Evolutionary conservation across 768 basidiomycete species (phyloP).

Genomic region (Hygrocybe coccinea): DNA sequence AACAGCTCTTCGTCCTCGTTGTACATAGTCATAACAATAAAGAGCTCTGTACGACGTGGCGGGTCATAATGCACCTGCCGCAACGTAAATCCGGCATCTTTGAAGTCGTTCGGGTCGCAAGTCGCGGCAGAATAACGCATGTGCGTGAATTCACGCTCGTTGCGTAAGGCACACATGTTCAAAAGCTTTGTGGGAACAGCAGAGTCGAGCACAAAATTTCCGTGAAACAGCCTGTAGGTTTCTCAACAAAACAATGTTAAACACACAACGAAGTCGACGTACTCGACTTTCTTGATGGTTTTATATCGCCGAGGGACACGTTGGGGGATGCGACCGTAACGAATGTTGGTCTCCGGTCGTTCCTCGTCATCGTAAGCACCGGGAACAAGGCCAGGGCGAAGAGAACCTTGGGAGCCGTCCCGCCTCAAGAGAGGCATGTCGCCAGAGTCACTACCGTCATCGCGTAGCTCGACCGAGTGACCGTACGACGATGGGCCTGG

Average conservation of each 20-base stretch:
- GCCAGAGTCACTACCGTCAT: conserved; percentile 47
- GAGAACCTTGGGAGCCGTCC: conserved; percentile 32
- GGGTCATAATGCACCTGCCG: conserved; percentile 91
- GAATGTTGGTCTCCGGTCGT: conserved; percentile 51
- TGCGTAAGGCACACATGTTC: conserved; percentile 69
- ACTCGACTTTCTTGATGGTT: conserved; percentile 90
- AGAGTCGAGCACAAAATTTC: conserved; percentile 89
- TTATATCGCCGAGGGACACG: conserved; percentile 85
- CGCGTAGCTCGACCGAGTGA: conserved; percentile 39
- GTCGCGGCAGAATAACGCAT: conserved; percentile 97
- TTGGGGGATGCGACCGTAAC: conserved; percentile 89
- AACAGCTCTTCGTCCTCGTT: conserved; percentile 92
- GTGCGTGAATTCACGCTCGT: conserved; percentile 87
- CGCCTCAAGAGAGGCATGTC: conserved; percentile 63
- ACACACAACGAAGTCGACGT: too few species aligned
- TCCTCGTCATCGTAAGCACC: conserved; percentile 41
- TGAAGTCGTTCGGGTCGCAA: conserved; percentile 93
- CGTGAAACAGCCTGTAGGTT: conserved; percentile 68
- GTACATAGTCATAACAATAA: conserved; percentile 99
- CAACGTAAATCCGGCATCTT: conserved; percentile 74
- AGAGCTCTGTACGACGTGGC: conserved; percentile 84
- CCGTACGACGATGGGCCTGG: conserved; percentile 19
- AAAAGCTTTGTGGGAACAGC: conserved; percentile 89
- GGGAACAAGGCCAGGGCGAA: conserved; percentile 27
- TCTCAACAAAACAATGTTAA: too few species aligned